A percentile compares a stretch with the other conserved stretches of the same genome.
Evolutionary conservation across 306 rosid species (phyloP).

Genomic region (Styphnolobium japonicum): DNA sequence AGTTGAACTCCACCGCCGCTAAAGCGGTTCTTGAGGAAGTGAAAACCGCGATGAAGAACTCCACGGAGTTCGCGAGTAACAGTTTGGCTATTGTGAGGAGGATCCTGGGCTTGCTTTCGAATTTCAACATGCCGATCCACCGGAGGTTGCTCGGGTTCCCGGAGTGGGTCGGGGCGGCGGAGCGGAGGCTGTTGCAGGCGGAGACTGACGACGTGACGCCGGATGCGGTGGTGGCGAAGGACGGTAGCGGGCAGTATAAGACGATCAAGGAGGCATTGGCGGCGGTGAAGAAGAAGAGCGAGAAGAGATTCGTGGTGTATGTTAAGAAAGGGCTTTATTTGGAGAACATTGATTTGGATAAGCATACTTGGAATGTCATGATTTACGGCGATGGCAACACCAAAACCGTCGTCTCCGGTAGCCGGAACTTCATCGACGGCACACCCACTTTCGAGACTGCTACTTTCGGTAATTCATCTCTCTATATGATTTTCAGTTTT

Average conservation of each 20-base stretch:
- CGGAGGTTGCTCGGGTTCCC: conserved; percentile 69
- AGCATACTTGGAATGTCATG: conserved; percentile 87
- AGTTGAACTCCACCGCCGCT: conserved; percentile 51
- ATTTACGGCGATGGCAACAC: conserved; percentile 73
- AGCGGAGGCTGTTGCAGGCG: conserved; percentile 57
- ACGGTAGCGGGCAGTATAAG: conserved; percentile 52
- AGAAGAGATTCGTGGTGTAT: conserved; percentile 49
- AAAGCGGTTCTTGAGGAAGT: neutral
- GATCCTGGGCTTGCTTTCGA: conserved; percentile 41
- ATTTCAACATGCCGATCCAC: conserved; percentile 47
- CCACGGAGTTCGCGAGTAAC: conserved; percentile 75
- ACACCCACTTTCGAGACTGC: conserved; percentile 75
- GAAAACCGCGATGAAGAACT: conserved; percentile 44
- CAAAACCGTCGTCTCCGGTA: conserved; percentile 60
- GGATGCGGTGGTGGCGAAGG: conserved; percentile 63
- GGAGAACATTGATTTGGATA: conserved; percentile 74
- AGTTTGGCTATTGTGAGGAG: conserved; percentile 78
- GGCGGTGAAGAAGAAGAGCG: conserved; percentile 59
- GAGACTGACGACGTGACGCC: neutral
- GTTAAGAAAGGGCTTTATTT: conserved; percentile 73
- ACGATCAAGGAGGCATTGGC: conserved; percentile 58
- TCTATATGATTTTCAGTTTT: neutral
- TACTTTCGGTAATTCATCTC: conserved; percentile 65
- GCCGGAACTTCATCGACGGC: conserved; percentile 64
- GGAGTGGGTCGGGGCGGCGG: conserved; percentile 68